Base-by-base conservation (phyloP, 345 rosid genomes). In the Geranium brycei region DNA sequence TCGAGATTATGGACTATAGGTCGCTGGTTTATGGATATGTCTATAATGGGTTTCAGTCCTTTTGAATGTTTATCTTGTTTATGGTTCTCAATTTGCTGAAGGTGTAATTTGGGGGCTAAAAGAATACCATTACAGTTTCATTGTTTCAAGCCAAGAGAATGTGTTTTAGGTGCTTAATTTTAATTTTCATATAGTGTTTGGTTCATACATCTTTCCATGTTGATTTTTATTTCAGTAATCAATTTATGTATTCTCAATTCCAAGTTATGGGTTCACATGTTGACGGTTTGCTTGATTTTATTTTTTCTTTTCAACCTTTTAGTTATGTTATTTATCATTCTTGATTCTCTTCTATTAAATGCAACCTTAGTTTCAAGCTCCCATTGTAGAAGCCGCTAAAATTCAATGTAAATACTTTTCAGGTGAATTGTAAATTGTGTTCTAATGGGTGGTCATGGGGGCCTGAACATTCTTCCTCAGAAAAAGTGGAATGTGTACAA, bases 401-500 rank as follows among this genome's bases (percentile, higher is more conserved):
- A 47, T 47, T 47, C 14, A 3, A 0, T 47, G 53, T 47, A 13
- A 47, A 47, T 47, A 8, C 15, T 3, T 47, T 7, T 10, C 15
- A 47, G 53, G 13, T 47, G 53, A 8, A 47, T 47, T 47, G 14
- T 47, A 47, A 13, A 47, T 11, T 0, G 53, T 47, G 53, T 47
- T 47, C 3, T 18, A 59, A 92, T 90, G 99, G 99, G 99, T 64
- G 97, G 98, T 5, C 97, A 92, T 75, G 96, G 97, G 14, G 97
- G 96, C 63, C 78, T 93, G 57, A 93, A 93, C 64, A 93, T 90
- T 61, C 91, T 90, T 13, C 99, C 99, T 4, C 96, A 90, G 73
- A 93, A 93, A 84, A 75, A 87, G 18, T 93, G 96, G 99, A 93
- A 87, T 69, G 96, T 90, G 5, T 93, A 86, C 80, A 93, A 86